These are phyloP conservation scores for Fomitopsis pinicola DNA, from an alignment of 1,284 basidiomycete genomes.

Conservation along the genomic window DNA sequence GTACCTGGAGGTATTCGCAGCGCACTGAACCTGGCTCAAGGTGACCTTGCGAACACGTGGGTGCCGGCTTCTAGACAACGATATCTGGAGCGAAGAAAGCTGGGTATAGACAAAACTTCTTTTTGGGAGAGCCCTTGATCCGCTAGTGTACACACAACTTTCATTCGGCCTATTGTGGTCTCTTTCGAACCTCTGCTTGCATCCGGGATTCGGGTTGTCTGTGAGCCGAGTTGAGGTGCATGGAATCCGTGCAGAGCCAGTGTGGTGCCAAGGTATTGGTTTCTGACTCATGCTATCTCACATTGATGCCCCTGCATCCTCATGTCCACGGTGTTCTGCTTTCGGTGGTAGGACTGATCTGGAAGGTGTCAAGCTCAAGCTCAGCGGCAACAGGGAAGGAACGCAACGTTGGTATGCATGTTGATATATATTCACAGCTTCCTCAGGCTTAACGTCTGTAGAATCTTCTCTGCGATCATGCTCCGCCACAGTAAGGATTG, in stretches of 20 bases:
- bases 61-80: slow-evolving; percentile 15
- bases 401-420: no score
- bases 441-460: background rate
- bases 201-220: background rate
- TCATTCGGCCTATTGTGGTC: background rate
- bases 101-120: slow-evolving; percentile 29
- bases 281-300: no score
- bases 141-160: slow-evolving; percentile 13
- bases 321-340: no score
- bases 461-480: background rate
- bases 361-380: no score
- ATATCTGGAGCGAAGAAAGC: slow-evolving; percentile 30
- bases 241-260: no score
- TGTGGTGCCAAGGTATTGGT: no score
- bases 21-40: slow-evolving; percentile 28
- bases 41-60: slow-evolving; percentile 25
- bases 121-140: slow-evolving; percentile 26
- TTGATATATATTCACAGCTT: background rate
- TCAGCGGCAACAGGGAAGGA: no score
- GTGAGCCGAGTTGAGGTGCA: background rate
- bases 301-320: no score
- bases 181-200: background rate
- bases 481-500: background rate
- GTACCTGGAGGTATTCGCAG: slow-evolving; percentile 29
- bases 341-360: no score